These are phyloP conservation scores for Monosporascus sp. DNA, from an alignment of 2,329 filamentous ascomycete species.

Conservation along the genomic window DNA sequence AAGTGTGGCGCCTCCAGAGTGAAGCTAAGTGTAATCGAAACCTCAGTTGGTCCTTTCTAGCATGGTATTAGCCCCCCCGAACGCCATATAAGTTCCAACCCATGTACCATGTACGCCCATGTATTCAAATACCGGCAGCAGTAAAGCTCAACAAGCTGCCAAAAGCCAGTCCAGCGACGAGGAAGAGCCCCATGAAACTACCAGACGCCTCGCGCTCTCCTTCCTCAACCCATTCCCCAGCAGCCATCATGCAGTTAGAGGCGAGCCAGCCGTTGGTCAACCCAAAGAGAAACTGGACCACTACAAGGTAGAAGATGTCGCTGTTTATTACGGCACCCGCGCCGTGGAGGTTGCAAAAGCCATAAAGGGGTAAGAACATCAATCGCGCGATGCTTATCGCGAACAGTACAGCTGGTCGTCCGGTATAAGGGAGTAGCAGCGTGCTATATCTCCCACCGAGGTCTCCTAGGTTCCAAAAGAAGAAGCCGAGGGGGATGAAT, in stretches of 20 bases:
- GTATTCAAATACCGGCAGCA: constrained; percentile 45
- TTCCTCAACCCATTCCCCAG: constrained; percentile 72
- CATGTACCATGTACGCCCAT: constrained; percentile 10
- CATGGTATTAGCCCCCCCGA: constrained; percentile 2
- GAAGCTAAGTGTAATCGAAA: too few relatives aligned
- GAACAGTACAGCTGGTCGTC: constrained; percentile 64
- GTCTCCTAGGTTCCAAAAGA: constrained; percentile 92
- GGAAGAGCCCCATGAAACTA: constrained; percentile 86
- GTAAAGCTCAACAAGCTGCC: constrained; percentile 91
- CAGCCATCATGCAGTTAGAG: constrained; percentile 87
- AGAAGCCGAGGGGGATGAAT: constrained; percentile 86
- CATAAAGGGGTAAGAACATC: constrained; percentile 75
- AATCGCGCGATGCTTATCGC: constrained; percentile 58
- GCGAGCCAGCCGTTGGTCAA: constrained; percentile 82
- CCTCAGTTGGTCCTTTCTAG: too few relatives aligned
- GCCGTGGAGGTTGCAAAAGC: constrained; percentile 82
- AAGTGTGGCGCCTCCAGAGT: too few relatives aligned
- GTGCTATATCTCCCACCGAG: constrained; percentile 69
- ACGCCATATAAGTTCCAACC: constrained; percentile 7
- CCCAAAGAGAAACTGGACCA: constrained; percentile 82
- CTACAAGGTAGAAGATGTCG: constrained; percentile 79
- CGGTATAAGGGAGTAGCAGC: constrained; percentile 44
- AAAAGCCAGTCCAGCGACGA: constrained; percentile 75
- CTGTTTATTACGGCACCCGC: constrained; percentile 68
- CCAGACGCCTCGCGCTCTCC: constrained; percentile 84